Evolutionary conservation across 23 red algal species (phyloP), one percentile per base, ranked within the genome.

Genomic region (Gracilaria domingensis): DNA sequence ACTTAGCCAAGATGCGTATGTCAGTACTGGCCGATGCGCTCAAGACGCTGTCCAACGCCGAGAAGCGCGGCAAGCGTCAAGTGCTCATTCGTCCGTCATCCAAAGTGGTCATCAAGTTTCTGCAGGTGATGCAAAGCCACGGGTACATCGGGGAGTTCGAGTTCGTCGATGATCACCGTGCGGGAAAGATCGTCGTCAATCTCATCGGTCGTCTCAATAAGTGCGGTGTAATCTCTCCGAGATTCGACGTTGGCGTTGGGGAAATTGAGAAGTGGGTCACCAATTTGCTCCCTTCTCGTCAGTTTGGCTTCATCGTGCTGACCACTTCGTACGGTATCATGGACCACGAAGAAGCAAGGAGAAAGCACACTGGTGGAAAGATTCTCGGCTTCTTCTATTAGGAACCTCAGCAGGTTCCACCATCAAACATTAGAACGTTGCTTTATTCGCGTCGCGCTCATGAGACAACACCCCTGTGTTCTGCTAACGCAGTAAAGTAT

Each of bases 111-210:
- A 96, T 99, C 91, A 95, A 93, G 81, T 93, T 99, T 73, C 65
- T 99, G 78, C 97, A 95, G 64, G 82, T 99, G 75, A 93, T 99
- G 93, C 97, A 99, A 75, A 95, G 49, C 56, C 96, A 98, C 83
- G 96, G 97, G 23, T 99, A 99, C 91, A 96, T 99, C 54, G 97
- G 97, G 55, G 97, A 99, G 78, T 99, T 99, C 81, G 94, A 91
- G 58, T 50, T 75, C 61, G 91, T 99, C 16, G 97, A 99, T 62
- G 97, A 99, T 80, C 97, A 99, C 65, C 93, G 97, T 26, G 49
- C 91, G 0, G 94, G 94, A 16, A 99, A 99, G 93, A 95, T 99
- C 54, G 97, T 96, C 12, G 97, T 99, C 84, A 95, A 95, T 39
- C 90, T 99, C 55, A 96, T 95, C 33, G 97, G 97, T n/a, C 88